Evolutionary conservation across 2,329 filamentous ascomycete genomes (phyloP), one percentile per base, ranked within the genome.

Genomic region (Penicillium thymicola): DNA sequence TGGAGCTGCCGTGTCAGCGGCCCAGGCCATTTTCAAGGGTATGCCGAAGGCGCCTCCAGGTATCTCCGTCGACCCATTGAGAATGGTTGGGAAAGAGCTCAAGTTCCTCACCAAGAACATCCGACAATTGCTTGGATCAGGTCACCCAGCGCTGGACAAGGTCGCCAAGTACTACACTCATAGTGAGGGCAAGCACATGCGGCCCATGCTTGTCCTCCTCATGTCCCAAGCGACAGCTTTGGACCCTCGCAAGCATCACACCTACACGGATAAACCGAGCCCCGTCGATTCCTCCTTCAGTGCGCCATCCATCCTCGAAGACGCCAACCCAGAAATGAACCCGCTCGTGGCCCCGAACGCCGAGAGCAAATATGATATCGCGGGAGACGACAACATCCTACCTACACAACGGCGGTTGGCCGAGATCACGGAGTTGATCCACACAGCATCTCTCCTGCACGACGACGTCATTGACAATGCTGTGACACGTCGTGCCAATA

Each of bases 381-480:
- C 76, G 25, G 75, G 77, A 57, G 81, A 83, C 64, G 76, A 80
- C 18, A 72, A 77, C 64, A 94, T 99, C 64, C 85, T 97, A 21
- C 93, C 94, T n/a, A 89, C 91, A 18, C 94, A 99, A 72, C 84
- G 93, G 62, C 87, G 94, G 27, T 81, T 99, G 37, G 94, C 94
- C 51, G 94, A 99, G 76, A 97, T 99, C 69, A 94, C 93, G 2
- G 94, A 99, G 76, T 82, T 99, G 54, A 97, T 99, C 63, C 94
- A 99, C 75, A 97, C 94, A 0, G 92, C 94, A 0, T 97, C 93
- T 2, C 84, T 99, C 18, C 85, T 99, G 14, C 94, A 99, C 76
- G 94, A 99, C 81, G 94, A 99, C 77, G 94, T 99, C 30, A 96
- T 99, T 70, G 94, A 99, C 72, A 89, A 93, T 72, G 95, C 92